Evolutionary conservation across 2,329 filamentous ascomycete species (phyloP).

Genomic region (Cladosporium sp.): DNA sequence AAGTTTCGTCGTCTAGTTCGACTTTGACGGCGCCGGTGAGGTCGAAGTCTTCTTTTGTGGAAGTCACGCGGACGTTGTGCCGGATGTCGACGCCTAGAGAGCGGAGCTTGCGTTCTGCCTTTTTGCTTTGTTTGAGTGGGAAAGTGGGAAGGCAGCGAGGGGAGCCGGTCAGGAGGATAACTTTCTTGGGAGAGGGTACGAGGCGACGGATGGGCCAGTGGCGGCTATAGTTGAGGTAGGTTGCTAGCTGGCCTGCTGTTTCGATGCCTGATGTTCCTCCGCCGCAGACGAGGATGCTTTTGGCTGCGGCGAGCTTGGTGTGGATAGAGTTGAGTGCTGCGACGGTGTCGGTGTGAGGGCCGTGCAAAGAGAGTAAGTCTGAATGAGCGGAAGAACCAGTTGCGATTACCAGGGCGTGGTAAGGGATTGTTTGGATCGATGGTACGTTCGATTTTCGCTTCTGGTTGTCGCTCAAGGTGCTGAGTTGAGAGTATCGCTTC

Average conservation of each 20-base stretch:
- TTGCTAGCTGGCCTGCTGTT: constrained; percentile 35
- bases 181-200: constrained; percentile 19
- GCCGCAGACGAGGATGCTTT: constrained; percentile 34
- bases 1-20: constrained; percentile 27
- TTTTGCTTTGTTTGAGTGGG: constrained; percentile 22
- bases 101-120: constrained; percentile 31
- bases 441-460: neutral
- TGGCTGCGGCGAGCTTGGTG: constrained; percentile 25
- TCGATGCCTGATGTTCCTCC: constrained; percentile 36
- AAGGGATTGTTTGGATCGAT: constrained; percentile 14
- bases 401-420: constrained; percentile 35
- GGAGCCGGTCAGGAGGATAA: constrained; percentile 33
- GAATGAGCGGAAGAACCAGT: constrained; percentile 35
- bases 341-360: constrained; percentile 31
- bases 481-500: constrained; percentile 15
- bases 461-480: neutral
- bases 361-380: constrained; percentile 33
- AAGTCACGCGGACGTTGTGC: constrained; percentile 27
- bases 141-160: constrained; percentile 30
- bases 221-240: constrained; percentile 26
- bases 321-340: constrained; percentile 30
- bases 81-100: constrained; percentile 30
- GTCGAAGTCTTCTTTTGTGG: constrained; percentile 20
- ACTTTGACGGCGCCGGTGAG: constrained; percentile 22
- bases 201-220: constrained; percentile 16